Conservation (phyloP, 441 rosid genomes). For the Adansonia gregorii region DNA sequence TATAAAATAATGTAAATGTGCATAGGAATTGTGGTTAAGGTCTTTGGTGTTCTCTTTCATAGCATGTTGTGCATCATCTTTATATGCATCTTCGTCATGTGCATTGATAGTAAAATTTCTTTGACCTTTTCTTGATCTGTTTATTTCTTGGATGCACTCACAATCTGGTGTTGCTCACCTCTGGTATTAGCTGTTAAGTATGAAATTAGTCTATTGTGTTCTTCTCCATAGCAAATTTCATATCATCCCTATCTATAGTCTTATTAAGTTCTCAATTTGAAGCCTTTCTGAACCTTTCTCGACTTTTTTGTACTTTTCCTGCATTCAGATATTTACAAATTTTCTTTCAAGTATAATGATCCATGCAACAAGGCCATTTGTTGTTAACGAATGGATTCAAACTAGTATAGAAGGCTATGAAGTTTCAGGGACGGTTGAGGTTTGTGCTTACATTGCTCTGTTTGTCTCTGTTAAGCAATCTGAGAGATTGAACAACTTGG, state of each 20-base stretch:
- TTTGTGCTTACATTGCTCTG: conserved; percentile 33
- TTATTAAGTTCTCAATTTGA: conserved; percentile 13
- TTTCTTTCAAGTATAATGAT: conserved; percentile 76
- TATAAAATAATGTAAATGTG: not conserved
- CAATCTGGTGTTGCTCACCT: not conserved
- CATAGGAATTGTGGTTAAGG: not conserved
- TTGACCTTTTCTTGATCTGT: conserved; percentile 4
- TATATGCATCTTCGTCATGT: not conserved
- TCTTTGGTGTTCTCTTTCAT: conserved; percentile 17
- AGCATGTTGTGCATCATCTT: not conserved
- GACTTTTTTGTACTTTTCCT: conserved; percentile 21
- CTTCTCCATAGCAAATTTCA: conserved; percentile 4
- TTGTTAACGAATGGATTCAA: conserved; percentile 72
- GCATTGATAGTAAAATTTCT: conserved; percentile 6
- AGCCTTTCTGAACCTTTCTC: conserved; percentile 21
- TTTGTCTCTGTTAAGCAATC: conserved; percentile 13
- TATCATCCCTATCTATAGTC: not conserved
- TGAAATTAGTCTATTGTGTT: not conserved
- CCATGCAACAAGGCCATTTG: conserved; percentile 75
- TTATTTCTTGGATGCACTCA: not conserved
- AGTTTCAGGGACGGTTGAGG: conserved; percentile 88
- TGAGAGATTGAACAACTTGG: conserved; percentile 4
- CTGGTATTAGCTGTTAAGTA: conserved; percentile 1
- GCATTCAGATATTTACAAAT: conserved; percentile 69
- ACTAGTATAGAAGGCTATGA: conserved; percentile 73